Base-by-base conservation (phyloP, 2,329 filamentous ascomycete species). In the Kalaharituber pfeilii region DNA sequence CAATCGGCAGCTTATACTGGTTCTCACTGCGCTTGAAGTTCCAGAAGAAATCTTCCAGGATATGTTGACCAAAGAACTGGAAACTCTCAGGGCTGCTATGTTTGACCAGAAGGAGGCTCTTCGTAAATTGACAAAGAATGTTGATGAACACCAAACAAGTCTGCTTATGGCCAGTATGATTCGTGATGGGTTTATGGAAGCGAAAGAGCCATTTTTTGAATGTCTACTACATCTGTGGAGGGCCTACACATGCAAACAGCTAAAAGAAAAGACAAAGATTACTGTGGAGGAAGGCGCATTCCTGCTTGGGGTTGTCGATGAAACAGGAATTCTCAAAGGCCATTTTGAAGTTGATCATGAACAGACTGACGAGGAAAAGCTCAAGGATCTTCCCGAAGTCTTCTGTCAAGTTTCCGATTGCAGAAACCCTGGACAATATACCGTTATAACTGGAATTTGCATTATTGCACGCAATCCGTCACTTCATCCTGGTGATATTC, bases 191-290 rank as follows among this genome's bases (percentile, higher is more conserved):
- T 96, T 98, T 69, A 84, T 88, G 74, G 68, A 72, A 1, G 67
- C 70, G 0, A 68, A 72, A 13, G 91, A 98, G 56, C 89, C 89
- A 0, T 96, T 96, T 66, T 73, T 87, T 22, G 75, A 79, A 57
- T 87, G 86, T 0, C 68, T 94, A 7, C 70, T 98, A 9, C 77
- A 80, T 30, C 73, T 96, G 0, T 98, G 91, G 89, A 76, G 83
- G 58, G 78, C 86, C 1, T 96, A 86, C 84, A 86, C 82, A 0
- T 77, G 94, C 61, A 94, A 94, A 64, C 76, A 83, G 11, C 75
- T 98, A 18, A 95, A 94, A 62, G 87, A 96, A 62, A 96, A 95
- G 63, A 87, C 89, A 0, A 82, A 83, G 26, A 86, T 98, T 44
- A 74, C 80, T 1, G 76, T 98, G 8, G 80, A 86, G 5, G 70